These are phyloP conservation scores for Spinacia oleracea DNA, from an alignment of 179 eudicot genomes.

Conservation along the genomic window DNA sequence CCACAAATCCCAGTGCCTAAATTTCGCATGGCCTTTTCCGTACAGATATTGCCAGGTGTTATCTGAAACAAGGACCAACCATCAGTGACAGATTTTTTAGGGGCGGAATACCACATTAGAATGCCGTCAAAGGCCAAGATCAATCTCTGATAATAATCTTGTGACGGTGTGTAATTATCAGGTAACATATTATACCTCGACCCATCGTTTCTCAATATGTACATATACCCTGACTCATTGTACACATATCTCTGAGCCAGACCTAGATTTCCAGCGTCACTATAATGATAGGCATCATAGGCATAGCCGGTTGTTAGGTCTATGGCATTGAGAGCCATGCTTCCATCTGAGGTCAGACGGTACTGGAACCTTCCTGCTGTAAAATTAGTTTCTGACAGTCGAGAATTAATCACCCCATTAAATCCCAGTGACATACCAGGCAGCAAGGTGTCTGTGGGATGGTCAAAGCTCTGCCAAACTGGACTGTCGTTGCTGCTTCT, in stretches of 20 bases:
- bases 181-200: constrained; percentile 13
- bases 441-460: constrained; percentile 50
- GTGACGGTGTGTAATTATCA: neutral
- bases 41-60: constrained; percentile 24
- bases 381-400: constrained; percentile 26
- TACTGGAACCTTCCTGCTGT: constrained; percentile 41
- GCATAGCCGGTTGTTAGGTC: constrained; percentile 13
- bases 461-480: constrained; percentile 39
- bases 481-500: neutral
- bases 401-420: constrained; percentile 20
- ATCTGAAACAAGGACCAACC: constrained; percentile 21
- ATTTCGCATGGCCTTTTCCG: neutral
- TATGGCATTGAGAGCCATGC: constrained; percentile 26
- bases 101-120: constrained; percentile 26
- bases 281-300: constrained; percentile 21
- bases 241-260: neutral
- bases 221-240: constrained; percentile 29
- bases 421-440: constrained; percentile 28
- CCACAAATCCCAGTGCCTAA: constrained; percentile 40
- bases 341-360: constrained; percentile 27
- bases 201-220: constrained; percentile 22
- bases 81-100: constrained; percentile 1
- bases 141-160: constrained; percentile 31
- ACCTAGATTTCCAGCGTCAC: constrained; percentile 8
- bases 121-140: constrained; percentile 32